Conservation (phyloP, 805 yeast species). For the Huiozyma naganishii region DNA sequence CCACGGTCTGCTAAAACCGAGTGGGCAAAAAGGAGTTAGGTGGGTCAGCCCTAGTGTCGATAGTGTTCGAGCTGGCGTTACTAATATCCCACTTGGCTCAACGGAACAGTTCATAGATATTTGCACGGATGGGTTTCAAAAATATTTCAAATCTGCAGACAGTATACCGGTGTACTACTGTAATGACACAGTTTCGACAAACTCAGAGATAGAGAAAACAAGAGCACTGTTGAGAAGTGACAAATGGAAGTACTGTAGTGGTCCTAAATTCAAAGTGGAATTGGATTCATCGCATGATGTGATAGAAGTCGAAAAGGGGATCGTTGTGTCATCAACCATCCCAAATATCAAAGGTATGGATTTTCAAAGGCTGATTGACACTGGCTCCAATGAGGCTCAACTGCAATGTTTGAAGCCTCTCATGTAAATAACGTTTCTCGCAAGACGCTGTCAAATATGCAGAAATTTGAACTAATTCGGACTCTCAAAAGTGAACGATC, state of each 20-base stretch:
- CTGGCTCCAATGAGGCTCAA: no score
- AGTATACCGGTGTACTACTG: constrained; percentile 22
- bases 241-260: constrained; percentile 67
- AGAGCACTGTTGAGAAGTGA: constrained; percentile 40
- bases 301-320: background rate
- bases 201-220: constrained; percentile 32
- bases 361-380: background rate
- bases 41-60: constrained; percentile 45
- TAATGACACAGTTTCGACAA: constrained; percentile 22
- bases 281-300: constrained; percentile 20
- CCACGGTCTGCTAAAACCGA: constrained; percentile 46
- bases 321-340: no score
- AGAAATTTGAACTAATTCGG: no score
- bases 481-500: no score
- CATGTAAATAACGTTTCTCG: no score
- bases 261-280: constrained; percentile 60
- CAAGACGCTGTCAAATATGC: no score
- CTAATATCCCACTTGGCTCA: constrained; percentile 45
- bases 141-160: constrained; percentile 12
- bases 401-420: no score
- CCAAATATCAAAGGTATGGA: background rate
- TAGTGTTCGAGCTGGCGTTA: constrained; percentile 74
- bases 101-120: constrained; percentile 24
- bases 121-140: constrained; percentile 17
- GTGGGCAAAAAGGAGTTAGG: constrained; percentile 33